Evolutionary conservation across 495 filamentous ascomycete species (phyloP).

Genomic region (Annulohypoxylon bovei): DNA sequence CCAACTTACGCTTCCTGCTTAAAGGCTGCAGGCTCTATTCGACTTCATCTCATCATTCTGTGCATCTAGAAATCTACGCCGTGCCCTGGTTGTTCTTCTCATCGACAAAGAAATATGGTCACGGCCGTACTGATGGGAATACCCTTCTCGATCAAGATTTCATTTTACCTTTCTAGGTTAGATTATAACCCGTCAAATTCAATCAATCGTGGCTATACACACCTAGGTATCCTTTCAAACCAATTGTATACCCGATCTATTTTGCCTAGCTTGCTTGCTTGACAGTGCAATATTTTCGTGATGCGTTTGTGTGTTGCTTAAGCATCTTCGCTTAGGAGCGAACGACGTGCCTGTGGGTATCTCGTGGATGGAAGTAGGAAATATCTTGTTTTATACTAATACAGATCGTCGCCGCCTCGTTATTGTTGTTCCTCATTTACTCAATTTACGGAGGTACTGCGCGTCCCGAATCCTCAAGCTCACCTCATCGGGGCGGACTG

Average conservation of each 20-base stretch:
- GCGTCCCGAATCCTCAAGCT: constrained; percentile 38
- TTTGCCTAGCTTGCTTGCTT: constrained; percentile 33
- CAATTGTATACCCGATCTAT: constrained; percentile 19
- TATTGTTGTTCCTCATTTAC: constrained; percentile 21
- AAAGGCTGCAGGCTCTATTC: constrained; percentile 49
- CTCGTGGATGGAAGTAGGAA: not conserved
- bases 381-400: constrained; percentile 14
- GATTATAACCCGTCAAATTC: constrained; percentile 2
- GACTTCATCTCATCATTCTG: constrained; percentile 52
- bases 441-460: constrained; percentile 35
- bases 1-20: constrained; percentile 45
- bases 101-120: constrained; percentile 25
- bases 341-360: not conserved
- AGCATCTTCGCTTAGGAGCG: constrained; percentile 8
- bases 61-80: constrained; percentile 28
- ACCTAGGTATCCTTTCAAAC: constrained; percentile 10
- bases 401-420: constrained; percentile 25
- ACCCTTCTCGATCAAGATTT: constrained; percentile 1
- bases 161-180: constrained; percentile 21
- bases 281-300: constrained; percentile 9
- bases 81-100: constrained; percentile 13
- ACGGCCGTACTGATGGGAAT: not conserved
- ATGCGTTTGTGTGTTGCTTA: constrained; percentile 30
- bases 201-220: constrained; percentile 11
- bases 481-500: constrained; percentile 41